phyloP scores from a whole-genome alignment of 1,284 basidiomycete genomes.

The Trametes sp. region DNA sequence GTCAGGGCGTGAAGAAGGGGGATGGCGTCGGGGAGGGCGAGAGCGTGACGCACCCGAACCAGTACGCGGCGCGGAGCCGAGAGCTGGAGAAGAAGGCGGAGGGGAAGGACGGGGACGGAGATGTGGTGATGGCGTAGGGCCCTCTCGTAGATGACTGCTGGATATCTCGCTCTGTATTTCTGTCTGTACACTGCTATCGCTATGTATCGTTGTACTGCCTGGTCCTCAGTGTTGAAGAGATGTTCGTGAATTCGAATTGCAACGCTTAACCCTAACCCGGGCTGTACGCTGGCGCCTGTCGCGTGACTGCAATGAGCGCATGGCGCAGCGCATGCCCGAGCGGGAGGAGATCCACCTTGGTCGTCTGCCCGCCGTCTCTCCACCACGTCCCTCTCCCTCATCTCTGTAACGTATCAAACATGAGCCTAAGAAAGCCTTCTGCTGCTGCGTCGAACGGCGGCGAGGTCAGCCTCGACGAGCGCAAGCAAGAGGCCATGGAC shows the following conservation, averaged over 20 bases:
- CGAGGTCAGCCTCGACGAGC: conserved; percentile 35
- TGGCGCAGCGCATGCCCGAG: background rate
- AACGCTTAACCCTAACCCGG: conserved; percentile 25
- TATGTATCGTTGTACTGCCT: conserved; percentile 13
- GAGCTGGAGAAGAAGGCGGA: conserved; percentile 62
- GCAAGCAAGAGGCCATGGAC: conserved; percentile 67
- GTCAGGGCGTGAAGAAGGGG: conserved; percentile 82
- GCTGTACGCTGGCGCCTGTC: conserved; percentile 4
- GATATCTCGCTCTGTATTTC: conserved; percentile 3
- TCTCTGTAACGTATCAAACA: conserved; percentile 20
- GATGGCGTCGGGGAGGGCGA: conserved; percentile 91
- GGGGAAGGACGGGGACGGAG: conserved; percentile 41
- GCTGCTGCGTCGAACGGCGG: conserved; percentile 28
- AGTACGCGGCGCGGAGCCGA: conserved; percentile 76
- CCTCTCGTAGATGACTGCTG: conserved; percentile 4
- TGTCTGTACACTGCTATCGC: conserved; percentile 23
- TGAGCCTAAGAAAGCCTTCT: conserved; percentile 44
- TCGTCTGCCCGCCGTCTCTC: conserved; percentile 7
- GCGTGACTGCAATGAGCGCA: conserved; percentile 25
- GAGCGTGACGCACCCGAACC: conserved; percentile 94
- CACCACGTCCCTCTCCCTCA: background rate
- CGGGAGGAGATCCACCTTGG: conserved; percentile 17
- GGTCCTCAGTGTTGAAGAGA: background rate
- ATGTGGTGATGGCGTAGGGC: conserved; percentile 42
- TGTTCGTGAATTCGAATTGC: background rate